Base-by-base conservation (phyloP, 1,284 basidiomycete genomes). In the Irpex rosettiformis region DNA sequence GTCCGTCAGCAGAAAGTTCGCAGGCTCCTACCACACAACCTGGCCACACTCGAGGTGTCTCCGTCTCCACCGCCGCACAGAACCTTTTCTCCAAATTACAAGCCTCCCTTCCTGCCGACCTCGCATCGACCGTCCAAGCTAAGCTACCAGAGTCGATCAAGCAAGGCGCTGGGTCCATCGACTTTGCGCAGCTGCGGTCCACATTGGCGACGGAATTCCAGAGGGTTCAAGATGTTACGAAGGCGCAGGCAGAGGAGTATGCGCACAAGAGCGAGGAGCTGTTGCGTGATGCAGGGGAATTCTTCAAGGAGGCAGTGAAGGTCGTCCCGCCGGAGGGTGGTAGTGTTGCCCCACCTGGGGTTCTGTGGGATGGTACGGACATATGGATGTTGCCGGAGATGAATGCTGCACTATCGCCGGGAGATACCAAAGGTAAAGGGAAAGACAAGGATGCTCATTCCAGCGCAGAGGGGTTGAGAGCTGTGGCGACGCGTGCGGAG, bases 281-380 rank as follows among this genome's bases (percentile, higher is more conserved):
- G 43, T 71, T 96, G 28, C 80, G 84, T 45, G 88, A 88, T 61
- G 87, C 91, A 4, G 82, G 88, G 16, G 88, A 88, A 57, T 91
- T 86, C 57, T 72, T 94, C 29, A 84, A 85, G 58, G 92, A 94
- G 54, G 93, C 93, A 10, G 91, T 97, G 65, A 92, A 92, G 70
- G 88, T 97, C 54, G 79, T 97, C 7, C 94, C 94, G 0, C 94
- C 94, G 0, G 86, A 89, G 45, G 81, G 79, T 40, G 73, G 69
- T 5, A 29, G 24, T 25, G 69, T 69, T 16, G 64, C 67, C 2
- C 67, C 70, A 6, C 71, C 77, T 6, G 80, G 79, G 2, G 67
- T 88, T 33, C 70, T 84, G 51, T 93, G 91, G 89, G 91, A 94
- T 70, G 91, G 91, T 0, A 76, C 84, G n/a, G 91, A 94, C 68